These are phyloP conservation scores for Lyophyllum shimeji DNA, from an alignment of 768 basidiomycete genomes.

Conservation along the genomic window DNA sequence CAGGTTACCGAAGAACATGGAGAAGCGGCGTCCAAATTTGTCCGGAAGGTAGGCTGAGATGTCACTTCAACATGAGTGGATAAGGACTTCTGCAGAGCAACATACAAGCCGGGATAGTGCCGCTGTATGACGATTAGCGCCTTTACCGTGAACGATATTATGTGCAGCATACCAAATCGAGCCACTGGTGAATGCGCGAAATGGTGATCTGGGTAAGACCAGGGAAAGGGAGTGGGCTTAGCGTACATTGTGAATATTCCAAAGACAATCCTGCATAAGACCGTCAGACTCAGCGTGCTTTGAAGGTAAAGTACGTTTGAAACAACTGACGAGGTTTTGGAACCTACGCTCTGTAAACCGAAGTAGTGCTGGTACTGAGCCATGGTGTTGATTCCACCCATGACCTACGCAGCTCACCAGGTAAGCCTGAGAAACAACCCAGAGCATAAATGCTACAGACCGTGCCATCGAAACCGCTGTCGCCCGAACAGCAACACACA, in stretches of 20 bases:
- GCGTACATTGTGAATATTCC: constrained; percentile 51
- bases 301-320: neutral
- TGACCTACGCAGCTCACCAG: constrained; percentile 32
- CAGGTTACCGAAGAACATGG: constrained; percentile 49
- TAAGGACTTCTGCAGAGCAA: neutral
- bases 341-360: constrained; percentile 38
- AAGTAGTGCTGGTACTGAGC: constrained; percentile 47
- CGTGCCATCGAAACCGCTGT: constrained; percentile 55
- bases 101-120: constrained; percentile 45
- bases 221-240: constrained; percentile 5
- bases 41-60: constrained; percentile 44
- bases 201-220: neutral
- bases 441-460: constrained; percentile 26
- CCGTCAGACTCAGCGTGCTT: neutral
- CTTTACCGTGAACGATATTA: constrained; percentile 23
- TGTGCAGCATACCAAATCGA: constrained; percentile 31
- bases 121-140: constrained; percentile 30
- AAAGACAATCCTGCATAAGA: constrained; percentile 42
- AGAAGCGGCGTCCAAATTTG: constrained; percentile 46
- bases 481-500: constrained; percentile 49
- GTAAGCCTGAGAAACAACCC: neutral
- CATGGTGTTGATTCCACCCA: constrained; percentile 56
- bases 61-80: neutral
- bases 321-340: constrained; percentile 38
- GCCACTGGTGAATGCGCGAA: constrained; percentile 25